Conservation (phyloP, 225 moss, liverwort and hornwort genomes). For the Ulota crispa region DNA sequence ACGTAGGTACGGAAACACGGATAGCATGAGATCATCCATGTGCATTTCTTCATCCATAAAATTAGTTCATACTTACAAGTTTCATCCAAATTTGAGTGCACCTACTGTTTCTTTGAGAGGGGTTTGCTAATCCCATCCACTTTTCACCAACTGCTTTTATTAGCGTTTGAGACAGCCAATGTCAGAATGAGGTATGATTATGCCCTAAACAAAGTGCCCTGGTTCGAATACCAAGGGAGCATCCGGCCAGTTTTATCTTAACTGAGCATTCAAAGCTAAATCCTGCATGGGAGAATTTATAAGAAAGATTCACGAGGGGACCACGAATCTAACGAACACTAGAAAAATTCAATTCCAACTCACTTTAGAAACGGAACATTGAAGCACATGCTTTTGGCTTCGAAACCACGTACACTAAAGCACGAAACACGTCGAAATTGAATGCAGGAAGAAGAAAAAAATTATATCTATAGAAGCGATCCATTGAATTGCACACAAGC, state of each 20-base stretch:
- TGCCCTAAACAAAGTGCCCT: no score
- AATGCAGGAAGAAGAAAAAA: neutral
- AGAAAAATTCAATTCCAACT: neutral
- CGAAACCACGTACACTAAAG: neutral
- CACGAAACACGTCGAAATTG: neutral
- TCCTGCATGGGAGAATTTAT: neutral
- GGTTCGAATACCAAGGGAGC: neutral
- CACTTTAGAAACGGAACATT: slow-evolving; percentile 16
- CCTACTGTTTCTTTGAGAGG: no score
- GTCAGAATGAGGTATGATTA: no score
- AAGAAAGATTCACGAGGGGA: neutral
- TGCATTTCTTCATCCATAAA: no score
- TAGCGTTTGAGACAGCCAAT: no score
- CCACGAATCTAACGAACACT: neutral
- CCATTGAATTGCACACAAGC: neutral
- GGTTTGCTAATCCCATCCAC: no score
- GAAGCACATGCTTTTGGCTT: slow-evolving; percentile 7
- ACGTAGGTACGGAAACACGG: no score
- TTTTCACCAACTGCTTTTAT: no score
- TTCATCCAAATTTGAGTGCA: no score
- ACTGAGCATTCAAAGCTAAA: neutral
- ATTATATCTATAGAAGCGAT: no score
- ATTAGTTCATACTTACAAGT: no score
- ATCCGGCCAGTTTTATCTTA: neutral
- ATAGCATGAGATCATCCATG: no score